Evolutionary conservation across 164 flowering plant species (phyloP).

Genomic region (Tetracentron sinense): DNA sequence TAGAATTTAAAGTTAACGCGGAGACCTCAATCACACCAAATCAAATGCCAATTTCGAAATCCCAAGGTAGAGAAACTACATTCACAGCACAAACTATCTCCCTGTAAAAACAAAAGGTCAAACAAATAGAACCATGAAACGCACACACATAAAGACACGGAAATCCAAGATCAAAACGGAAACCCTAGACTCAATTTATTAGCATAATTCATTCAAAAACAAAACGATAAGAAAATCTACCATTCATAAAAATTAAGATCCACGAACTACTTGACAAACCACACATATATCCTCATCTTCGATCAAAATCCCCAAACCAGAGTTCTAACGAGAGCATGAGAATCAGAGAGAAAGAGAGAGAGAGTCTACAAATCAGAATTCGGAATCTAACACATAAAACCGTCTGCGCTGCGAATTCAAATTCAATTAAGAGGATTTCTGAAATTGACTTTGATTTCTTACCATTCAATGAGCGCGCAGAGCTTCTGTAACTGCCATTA

Average conservation of each 20-base stretch:
- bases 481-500: slow-evolving; percentile 7
- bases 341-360: not conserved
- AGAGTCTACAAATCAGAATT: not conserved
- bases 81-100: not conserved
- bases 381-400: not conserved
- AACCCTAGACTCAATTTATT: not conserved
- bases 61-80: not conserved
- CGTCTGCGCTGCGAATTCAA: not conserved
- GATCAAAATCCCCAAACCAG: not conserved
- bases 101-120: not conserved
- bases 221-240: not conserved
- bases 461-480: slow-evolving; percentile 6
- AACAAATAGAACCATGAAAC: not conserved
- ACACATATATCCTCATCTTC: not conserved
- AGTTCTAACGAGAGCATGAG: not conserved
- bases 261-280: not conserved
- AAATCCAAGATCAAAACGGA: slow-evolving; percentile 12
- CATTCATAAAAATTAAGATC: not conserved
- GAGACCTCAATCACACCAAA: too few species aligned
- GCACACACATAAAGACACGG: not conserved
- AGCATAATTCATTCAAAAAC: not conserved
- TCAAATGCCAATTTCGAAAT: not conserved
- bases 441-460: not conserved
- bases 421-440: not conserved
- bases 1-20: not conserved